Evolutionary conservation across 164 flowering plant genomes (phyloP), one percentile per base, ranked within the genome.

Genomic region (Umbilicus rupestris): DNA sequence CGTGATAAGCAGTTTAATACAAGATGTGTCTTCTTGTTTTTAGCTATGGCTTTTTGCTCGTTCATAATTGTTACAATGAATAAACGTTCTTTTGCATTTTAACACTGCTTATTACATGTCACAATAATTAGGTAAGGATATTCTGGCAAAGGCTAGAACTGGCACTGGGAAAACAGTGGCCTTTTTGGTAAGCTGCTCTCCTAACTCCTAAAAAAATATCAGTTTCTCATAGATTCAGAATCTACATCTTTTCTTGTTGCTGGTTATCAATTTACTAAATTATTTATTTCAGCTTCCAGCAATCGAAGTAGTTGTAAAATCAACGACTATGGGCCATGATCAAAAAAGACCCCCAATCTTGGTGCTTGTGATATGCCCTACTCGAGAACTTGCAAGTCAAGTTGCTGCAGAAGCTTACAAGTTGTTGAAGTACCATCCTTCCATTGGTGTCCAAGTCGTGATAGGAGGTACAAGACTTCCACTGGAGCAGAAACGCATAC

Each of bases 151-250:
- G 79, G 99, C 99, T 69, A 92, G 71, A 72, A 95, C 99, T 37
- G 99, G 99, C 75, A 95, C 99, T 29, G 99, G 99, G 63, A 95
- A 95, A 84, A 95, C 99, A 50, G 91, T 95, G 7, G 99, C 99
- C 42, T 95, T 92, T 81, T 69, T 95, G 96, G 99, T 95, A 86
- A 81, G 74, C n/a, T 39, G 29, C n/a, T n/a, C n/a, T n/a, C n/a
- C n/a, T 24, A 2, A 24, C 24, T 17, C 58, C 7, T 24, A 52
- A 3, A 22, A 47, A 5, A 22, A 16, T 19, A 7, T 47, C 20
- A 19, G 20, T 16, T 47, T 47, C 8, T n/a, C 22, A n/a, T 5
- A 3, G 22, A 5, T 47, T 47, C 24, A 47, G 20, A 47, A 47
- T 47, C 20, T 16, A 47, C 22, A 5, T 47, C 1, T 8, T 52